Evolutionary conservation across 805 yeast genomes (phyloP).

Genomic region (Candida coquimbonensis): DNA sequence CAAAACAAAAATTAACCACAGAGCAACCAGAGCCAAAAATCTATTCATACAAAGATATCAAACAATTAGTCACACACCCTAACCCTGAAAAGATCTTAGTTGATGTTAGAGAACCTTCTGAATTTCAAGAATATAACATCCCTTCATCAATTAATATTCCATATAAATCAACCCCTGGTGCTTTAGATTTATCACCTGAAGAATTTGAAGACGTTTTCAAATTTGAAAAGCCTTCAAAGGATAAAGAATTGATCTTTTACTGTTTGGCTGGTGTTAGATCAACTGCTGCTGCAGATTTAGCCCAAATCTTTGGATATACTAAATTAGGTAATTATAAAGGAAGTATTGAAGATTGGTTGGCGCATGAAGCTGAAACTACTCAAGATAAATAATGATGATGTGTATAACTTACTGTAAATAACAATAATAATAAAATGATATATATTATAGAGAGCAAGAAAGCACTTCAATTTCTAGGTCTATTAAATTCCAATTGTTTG

Average conservation of each 20-base stretch:
- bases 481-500: slow-evolving; percentile 39
- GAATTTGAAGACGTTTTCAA: slow-evolving; percentile 81
- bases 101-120: slow-evolving; percentile 92
- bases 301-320: slow-evolving; percentile 80
- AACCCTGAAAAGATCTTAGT: slow-evolving; percentile 51
- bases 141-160: slow-evolving; percentile 87
- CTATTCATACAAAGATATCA: slow-evolving; percentile 48
- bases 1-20: slow-evolving; percentile 7
- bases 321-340: slow-evolving; percentile 84
- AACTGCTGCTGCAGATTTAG: slow-evolving; percentile 84
- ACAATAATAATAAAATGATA: too few relatives aligned
- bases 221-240: slow-evolving; percentile 65
- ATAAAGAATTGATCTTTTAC: slow-evolving; percentile 76
- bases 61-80: slow-evolving; percentile 36
- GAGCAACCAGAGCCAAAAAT: slow-evolving; percentile 32
- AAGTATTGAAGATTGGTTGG: slow-evolving; percentile 79
- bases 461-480: slow-evolving; percentile 13
- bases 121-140: slow-evolving; percentile 60
- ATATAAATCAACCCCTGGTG: slow-evolving; percentile 86
- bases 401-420: too few relatives aligned
- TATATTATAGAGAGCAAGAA: too few relatives aligned
- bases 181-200: slow-evolving; percentile 69
- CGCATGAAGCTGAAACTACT: slow-evolving; percentile 24
- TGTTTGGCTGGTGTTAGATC: slow-evolving; percentile 93
- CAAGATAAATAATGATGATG: background rate